Conservation (phyloP, 345 rosid species). For the Carallia brachiata region DNA sequence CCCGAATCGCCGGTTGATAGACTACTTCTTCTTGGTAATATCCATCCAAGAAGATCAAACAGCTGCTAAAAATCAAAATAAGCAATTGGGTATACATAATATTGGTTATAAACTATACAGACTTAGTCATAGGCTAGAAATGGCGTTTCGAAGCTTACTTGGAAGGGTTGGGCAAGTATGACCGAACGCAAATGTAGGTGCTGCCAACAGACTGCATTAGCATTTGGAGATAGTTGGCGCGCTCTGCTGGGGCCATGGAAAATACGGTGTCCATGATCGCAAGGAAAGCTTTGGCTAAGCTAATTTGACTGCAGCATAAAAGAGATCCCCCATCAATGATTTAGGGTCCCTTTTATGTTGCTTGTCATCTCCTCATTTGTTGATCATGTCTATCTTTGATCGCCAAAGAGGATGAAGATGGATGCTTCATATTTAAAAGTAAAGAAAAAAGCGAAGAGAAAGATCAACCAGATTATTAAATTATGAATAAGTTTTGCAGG, state of each 20-base stretch:
- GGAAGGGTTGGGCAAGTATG: conserved; percentile 37
- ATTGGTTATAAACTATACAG: background rate
- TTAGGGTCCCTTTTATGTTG: background rate
- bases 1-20: conserved; percentile 37
- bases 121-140: no score
- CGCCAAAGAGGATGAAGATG: background rate
- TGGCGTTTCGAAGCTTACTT: conserved; percentile 32
- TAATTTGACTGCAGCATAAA: background rate
- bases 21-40: conserved; percentile 38
- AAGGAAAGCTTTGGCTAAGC: background rate
- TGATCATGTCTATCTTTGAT: no score
- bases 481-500: no score
- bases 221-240: conserved; percentile 40
- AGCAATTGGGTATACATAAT: background rate
- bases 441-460: background rate
- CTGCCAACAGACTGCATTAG: conserved; percentile 47
- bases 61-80: conserved; percentile 32
- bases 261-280: conserved; percentile 55
- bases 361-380: conserved; percentile 4
- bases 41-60: conserved; percentile 52
- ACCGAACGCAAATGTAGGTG: conserved; percentile 73
- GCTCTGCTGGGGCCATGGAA: conserved; percentile 34
- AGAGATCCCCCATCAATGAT: background rate
- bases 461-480: background rate
- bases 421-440: conserved; percentile 5